Evolutionary conservation across 2,329 filamentous ascomycete genomes (phyloP), one percentile per base, ranked within the genome.

Genomic region (Pestalotiopsis sp.): DNA sequence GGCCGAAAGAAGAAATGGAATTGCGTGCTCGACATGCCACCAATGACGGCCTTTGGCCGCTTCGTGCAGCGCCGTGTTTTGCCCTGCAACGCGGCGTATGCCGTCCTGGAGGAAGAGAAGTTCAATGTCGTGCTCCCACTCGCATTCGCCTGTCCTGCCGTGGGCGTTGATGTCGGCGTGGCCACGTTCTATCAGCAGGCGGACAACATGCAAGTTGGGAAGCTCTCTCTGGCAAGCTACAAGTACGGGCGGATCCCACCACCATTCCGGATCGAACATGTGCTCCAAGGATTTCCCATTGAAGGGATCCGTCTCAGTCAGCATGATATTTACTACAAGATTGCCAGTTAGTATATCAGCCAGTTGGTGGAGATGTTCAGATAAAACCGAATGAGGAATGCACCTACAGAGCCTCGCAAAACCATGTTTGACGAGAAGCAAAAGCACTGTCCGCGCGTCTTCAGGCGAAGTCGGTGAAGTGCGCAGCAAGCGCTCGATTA

Each of bases 141-240:
- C 45, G 45, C 45, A 20, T 27, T 59, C 17, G 13, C 9, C 23
- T 17, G 60, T 63, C 11, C 38, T 20, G 36, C 38, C 11, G n/a
- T 63, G 36, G 31, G 31, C 27, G 38, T 63, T 36, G 38, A 63
- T 39, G 17, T 45, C 38, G 27, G 31, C 60, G 38, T 36, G 23
- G 17, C 12, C 17, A 20, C 17, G 31, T 63, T 63, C 36, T 39
- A 63, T 17, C 25, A 63, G 27, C 23, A 63, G 17, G 20, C 60
- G 14, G 60, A 63, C 36, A 20, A 63, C 60, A 23, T 63, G 14
- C 60, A 63, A 14, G 36, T 63, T 63, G 20, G 60, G 60, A 25
- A 39, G 31, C 17, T 63, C 60, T 39, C 60, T 63, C 4, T 38
- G 38, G 14, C 17, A 38, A 27, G 31, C 60, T n/a, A 23, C 60